These are phyloP conservation scores for Cyamopsis tetragonoloba DNA, from an alignment of 306 rosid species.

Conservation along the genomic window DNA sequence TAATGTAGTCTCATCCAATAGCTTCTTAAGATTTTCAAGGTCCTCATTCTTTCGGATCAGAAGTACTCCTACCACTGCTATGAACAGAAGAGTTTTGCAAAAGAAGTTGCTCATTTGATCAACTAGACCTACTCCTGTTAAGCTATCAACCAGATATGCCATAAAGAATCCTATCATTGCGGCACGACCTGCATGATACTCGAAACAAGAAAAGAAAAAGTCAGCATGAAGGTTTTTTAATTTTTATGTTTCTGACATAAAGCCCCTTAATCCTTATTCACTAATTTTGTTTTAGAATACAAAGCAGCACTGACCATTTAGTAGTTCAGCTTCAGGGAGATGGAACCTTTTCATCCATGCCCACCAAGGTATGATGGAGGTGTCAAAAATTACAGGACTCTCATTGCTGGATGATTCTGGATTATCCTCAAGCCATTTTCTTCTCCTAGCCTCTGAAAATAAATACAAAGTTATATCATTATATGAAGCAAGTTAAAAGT, in stretches of 20 bases:
- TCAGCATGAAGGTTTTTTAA: neutral
- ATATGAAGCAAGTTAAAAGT: constrained; percentile 24
- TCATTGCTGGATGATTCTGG: constrained; percentile 85
- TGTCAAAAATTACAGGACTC: constrained; percentile 74
- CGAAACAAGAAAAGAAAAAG: constrained; percentile 5
- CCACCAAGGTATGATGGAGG: constrained; percentile 98
- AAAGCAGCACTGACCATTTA: constrained; percentile 62
- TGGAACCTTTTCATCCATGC: constrained; percentile 96
- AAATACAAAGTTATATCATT: constrained; percentile 12
- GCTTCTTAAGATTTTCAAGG: constrained; percentile 68
- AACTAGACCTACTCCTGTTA: constrained; percentile 97
- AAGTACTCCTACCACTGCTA: constrained; percentile 88
- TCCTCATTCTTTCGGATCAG: constrained; percentile 92
- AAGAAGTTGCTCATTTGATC: constrained; percentile 92
- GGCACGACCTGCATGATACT: constrained; percentile 36
- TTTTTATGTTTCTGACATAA: neutral
- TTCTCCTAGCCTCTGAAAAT: constrained; percentile 86
- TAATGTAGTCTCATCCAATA: constrained; percentile 85
- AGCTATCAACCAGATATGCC: constrained; percentile 96
- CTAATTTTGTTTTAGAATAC: neutral
- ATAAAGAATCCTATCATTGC: constrained; percentile 71
- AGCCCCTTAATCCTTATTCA: neutral
- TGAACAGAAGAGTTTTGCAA: constrained; percentile 86
- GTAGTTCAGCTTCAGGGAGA: constrained; percentile 95
- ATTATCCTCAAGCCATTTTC: constrained; percentile 84